A percentile compares a stretch with the other conserved stretches of the same genome.
Evolutionary conservation across 768 basidiomycete genomes (phyloP).

Genomic region (Termitomyces sp.): DNA sequence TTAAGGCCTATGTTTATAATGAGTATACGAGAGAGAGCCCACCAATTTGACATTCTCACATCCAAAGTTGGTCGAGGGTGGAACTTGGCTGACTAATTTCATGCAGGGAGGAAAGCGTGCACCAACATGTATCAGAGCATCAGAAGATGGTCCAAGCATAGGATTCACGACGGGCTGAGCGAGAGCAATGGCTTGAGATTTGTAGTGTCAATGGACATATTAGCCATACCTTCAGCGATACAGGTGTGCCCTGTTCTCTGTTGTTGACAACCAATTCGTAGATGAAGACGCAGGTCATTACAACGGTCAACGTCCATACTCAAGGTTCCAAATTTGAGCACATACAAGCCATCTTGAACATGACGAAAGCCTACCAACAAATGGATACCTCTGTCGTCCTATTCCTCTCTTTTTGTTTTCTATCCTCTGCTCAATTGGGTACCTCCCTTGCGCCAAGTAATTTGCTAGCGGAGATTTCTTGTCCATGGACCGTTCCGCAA

Average conservation of each 20-base stretch:
- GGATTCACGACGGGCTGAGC: conserved; percentile 73
- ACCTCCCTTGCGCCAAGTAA: conserved; percentile 43
- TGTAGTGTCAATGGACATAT: not conserved
- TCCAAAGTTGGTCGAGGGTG: conserved; percentile 47
- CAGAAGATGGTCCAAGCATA: conserved; percentile 87
- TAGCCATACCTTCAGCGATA: conserved; percentile 72
- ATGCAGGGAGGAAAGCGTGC: conserved; percentile 94
- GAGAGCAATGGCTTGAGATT: not conserved
- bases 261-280: conserved; percentile 79
- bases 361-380: conserved; percentile 48
- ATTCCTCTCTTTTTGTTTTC: conserved; percentile 85
- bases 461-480: conserved; percentile 35
- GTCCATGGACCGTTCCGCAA: conserved; percentile 25
- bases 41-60: conserved; percentile 37
- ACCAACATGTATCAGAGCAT: conserved; percentile 80
- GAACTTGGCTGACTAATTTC: conserved; percentile 60
- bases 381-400: conserved; percentile 75
- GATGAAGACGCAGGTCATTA: conserved; percentile 75
- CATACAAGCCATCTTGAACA: not conserved
- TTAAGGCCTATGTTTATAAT: conserved; percentile 57
- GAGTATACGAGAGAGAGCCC: not conserved
- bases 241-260: conserved; percentile 71
- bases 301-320: conserved; percentile 62
- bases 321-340: conserved; percentile 10
- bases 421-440: conserved; percentile 75